Evolutionary conservation across 495 filamentous ascomycete species (phyloP), one percentile per base, ranked within the genome.

Genomic region (Penicillium cataractarum): DNA sequence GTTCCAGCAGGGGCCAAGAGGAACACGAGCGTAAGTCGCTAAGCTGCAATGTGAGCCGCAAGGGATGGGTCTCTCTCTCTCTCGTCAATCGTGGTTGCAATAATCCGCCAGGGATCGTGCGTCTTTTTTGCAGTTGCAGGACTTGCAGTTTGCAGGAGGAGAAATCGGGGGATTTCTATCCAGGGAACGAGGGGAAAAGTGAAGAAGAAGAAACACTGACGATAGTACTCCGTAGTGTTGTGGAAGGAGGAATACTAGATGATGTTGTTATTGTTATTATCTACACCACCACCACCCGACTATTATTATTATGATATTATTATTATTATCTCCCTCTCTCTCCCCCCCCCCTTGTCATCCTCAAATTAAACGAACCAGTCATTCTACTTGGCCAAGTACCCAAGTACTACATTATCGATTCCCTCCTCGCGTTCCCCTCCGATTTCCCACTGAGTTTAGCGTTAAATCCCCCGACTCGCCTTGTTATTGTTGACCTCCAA

Each of bases 21-120:
- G n/a, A n/a, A n/a, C 65, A 67, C 65, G 65, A 67, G 65, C 52
- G 21, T 56, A 51, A 59, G 57, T 55, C 58, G 53, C 54, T 63
- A 66, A 65, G 29, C 48, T 68, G 65, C 65, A 65, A 67, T 65
- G 69, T 71, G 66, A 71, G 66, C 69, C 69, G 69, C 69, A 71
- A 71, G 69, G 69, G 66, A 62, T 56, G 60, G 33, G 33, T 26
- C 53, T 26, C 60, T 42, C 55, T 51, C 56, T 60, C 52, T 31
- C 12, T 33, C 8, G 9, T 50, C 24, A 19, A 55, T 57, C 7
- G 51, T 49, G 10, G 59, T 63, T 61, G 62, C 57, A 64, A 64
- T 56, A 35, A 60, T 52, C 50, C 42, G 57, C n/a, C 62, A 64
- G 51, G 57, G 62, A 60, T 64, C 57, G 62, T 63, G 55, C 61